Conservation (phyloP, 2,329 filamentous ascomycete genomes). For the Ophiocordyceps unilateralis region DNA sequence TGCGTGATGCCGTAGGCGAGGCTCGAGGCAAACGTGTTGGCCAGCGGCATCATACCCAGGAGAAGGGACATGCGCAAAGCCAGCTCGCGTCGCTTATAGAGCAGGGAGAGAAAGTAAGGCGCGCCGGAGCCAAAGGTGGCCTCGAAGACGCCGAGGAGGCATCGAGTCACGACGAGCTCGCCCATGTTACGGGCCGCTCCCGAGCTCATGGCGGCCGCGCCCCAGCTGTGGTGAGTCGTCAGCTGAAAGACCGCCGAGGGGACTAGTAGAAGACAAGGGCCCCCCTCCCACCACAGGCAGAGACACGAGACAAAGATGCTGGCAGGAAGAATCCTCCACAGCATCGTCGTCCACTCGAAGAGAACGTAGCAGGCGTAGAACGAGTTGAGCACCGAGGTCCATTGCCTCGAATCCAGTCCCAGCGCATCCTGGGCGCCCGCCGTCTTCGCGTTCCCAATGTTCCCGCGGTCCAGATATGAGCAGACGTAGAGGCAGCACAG, state of each 20-base stretch:
- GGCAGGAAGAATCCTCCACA: slow-evolving; percentile 10
- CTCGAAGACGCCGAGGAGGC: slow-evolving; percentile 13
- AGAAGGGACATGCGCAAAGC: slow-evolving; percentile 12
- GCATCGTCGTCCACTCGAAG: slow-evolving; percentile 8
- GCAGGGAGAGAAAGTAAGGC: slow-evolving; percentile 14
- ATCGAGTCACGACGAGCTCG: slow-evolving; percentile 7
- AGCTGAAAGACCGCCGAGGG: too few relatives aligned
- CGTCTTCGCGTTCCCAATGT: slow-evolving; percentile 8
- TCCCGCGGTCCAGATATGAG: slow-evolving; percentile 4
- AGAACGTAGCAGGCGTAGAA: slow-evolving; percentile 11
- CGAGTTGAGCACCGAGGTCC: slow-evolving; percentile 9
- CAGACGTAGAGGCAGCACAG: slow-evolving; percentile 2
- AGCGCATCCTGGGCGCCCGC: slow-evolving; percentile 8
- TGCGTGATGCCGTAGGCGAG: slow-evolving; percentile 16
- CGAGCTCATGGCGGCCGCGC: slow-evolving; percentile 6
- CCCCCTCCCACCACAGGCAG: slow-evolving; percentile 7
- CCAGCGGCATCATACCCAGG: slow-evolving; percentile 12
- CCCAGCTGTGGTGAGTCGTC: background rate
- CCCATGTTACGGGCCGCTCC: slow-evolving; percentile 7
- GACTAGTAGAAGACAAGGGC: background rate
- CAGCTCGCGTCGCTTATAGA: slow-evolving; percentile 15
- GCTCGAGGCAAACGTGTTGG: slow-evolving; percentile 15
- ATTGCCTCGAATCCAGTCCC: slow-evolving; percentile 6
- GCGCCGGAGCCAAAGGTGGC: slow-evolving; percentile 10
- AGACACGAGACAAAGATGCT: slow-evolving; percentile 7